These are phyloP conservation scores for Artemisia argyi DNA, from an alignment of 129 eudicot species.

Conservation along the genomic window DNA sequence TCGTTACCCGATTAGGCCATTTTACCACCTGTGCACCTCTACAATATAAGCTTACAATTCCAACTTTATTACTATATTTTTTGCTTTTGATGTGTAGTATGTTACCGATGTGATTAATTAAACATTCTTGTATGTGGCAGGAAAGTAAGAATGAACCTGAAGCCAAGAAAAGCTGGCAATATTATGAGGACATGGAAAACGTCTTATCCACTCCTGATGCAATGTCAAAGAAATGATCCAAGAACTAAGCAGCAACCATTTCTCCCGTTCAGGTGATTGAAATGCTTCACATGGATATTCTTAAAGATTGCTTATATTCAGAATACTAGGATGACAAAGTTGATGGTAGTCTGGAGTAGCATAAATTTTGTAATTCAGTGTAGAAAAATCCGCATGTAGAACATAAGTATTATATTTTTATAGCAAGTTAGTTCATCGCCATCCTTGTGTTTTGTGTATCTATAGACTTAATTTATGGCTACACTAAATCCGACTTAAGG, in stretches of 20 bases:
- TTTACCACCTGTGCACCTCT: not conserved
- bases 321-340: constrained; percentile 13
- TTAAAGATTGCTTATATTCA: constrained; percentile 9
- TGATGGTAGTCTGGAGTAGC: constrained; percentile 19
- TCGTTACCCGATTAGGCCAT: no score
- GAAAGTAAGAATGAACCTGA: constrained; percentile 65
- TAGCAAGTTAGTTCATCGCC: constrained; percentile 11
- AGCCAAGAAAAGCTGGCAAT: constrained; percentile 71
- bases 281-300: constrained; percentile 1
- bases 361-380: constrained; percentile 13
- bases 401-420: constrained; percentile 3
- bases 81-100: not conserved
- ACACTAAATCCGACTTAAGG: no score
- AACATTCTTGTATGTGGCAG: constrained; percentile 37
- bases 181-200: constrained; percentile 57
- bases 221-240: constrained; percentile 41
- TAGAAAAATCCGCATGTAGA: not conserved
- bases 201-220: constrained; percentile 55
- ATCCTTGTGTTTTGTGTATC: constrained; percentile 4
- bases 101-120: not conserved
- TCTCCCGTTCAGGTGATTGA: constrained; percentile 2
- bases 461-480: not conserved
- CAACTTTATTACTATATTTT: not conserved
- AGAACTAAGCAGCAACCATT: not conserved
- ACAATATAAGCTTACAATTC: not conserved